Evolutionary conservation across 75 land plant genomes (phyloP).

Genomic region (Cryptomeria japonica): DNA sequence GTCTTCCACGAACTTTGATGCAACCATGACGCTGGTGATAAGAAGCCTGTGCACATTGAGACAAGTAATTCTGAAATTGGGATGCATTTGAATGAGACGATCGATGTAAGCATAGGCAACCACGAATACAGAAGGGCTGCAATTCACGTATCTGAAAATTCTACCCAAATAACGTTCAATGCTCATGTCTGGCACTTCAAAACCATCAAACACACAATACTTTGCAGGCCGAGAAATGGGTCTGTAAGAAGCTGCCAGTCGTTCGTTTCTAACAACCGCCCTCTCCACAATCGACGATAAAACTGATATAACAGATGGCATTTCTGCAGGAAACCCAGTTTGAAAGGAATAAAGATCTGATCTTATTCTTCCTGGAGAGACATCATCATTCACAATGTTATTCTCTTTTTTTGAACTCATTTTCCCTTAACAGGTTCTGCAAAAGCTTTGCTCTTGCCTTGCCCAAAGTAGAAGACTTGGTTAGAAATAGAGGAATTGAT

Average conservation of each 20-base stretch:
- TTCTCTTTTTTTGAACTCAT: too few species aligned
- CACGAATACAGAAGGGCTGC: slow-evolving; percentile 64
- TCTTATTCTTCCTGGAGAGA: neutral
- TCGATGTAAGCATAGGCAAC: slow-evolving; percentile 83
- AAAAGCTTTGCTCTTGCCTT: too few species aligned
- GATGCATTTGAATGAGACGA: slow-evolving; percentile 49
- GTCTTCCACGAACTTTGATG: slow-evolving; percentile 83
- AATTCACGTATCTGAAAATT: slow-evolving; percentile 65
- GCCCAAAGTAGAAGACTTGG: too few species aligned
- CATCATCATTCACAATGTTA: too few species aligned
- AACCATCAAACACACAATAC: slow-evolving; percentile 32
- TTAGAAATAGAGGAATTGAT: too few species aligned
- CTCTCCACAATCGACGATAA: neutral
- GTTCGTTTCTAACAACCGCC: neutral
- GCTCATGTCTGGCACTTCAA: slow-evolving; percentile 54
- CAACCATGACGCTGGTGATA: slow-evolving; percentile 74
- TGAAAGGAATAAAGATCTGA: neutral
- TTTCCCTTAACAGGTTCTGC: too few species aligned
- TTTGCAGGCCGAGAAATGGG: neutral
- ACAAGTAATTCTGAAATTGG: slow-evolving; percentile 40
- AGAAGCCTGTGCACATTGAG: slow-evolving; percentile 74
- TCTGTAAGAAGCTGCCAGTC: neutral
- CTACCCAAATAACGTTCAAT: slow-evolving; percentile 66
- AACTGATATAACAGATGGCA: neutral
- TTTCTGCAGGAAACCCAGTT: neutral